Evolutionary conservation across 371 early-diverging fungal genomes (phyloP).

Genomic region (Conidiobolus incongruus): DNA sequence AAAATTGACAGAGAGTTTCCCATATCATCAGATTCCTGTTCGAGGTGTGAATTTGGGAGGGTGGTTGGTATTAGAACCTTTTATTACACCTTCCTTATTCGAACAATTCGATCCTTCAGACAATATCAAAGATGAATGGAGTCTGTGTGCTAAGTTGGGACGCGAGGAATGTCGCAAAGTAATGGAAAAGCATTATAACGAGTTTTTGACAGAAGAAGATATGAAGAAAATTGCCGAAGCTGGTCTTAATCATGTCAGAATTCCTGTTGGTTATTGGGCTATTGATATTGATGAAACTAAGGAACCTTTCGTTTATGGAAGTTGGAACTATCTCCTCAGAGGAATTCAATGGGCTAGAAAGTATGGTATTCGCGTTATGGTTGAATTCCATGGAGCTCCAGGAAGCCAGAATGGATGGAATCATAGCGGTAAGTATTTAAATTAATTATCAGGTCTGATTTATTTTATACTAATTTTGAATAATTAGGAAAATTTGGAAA

Average conservation of each 20-base stretch:
- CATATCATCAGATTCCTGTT: constrained; percentile 11
- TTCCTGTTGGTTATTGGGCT: constrained; percentile 22
- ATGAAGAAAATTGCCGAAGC: constrained; percentile 12
- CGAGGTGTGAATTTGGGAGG: constrained; percentile 38
- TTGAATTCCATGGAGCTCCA: constrained; percentile 34
- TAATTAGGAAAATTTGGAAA: constrained; percentile 3
- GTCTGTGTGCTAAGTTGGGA: constrained; percentile 12
- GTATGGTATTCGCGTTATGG: constrained; percentile 23
- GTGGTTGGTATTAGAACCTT: constrained; percentile 31
- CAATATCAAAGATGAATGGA: constrained; percentile 23
- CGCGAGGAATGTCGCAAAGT: constrained; percentile 10
- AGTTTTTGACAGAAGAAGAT: constrained; percentile 20
- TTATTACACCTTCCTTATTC: constrained; percentile 18
- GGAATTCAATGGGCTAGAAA: constrained; percentile 22
- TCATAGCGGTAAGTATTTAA: too few species aligned
- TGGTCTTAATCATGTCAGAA: constrained; percentile 19
- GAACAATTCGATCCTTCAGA: constrained; percentile 6
- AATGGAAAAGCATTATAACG: constrained; percentile 15
- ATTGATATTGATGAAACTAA: constrained; percentile 10
- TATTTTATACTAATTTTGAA: too few species aligned
- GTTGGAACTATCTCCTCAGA: constrained; percentile 17
- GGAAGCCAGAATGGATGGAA: constrained; percentile 30
- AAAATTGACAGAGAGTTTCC: constrained; percentile 9
- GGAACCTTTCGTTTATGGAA: constrained; percentile 18
- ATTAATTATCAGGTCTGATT: too few species aligned